Conservation (phyloP, 768 basidiomycete species). For the Amanita pallidorosea region DNA sequence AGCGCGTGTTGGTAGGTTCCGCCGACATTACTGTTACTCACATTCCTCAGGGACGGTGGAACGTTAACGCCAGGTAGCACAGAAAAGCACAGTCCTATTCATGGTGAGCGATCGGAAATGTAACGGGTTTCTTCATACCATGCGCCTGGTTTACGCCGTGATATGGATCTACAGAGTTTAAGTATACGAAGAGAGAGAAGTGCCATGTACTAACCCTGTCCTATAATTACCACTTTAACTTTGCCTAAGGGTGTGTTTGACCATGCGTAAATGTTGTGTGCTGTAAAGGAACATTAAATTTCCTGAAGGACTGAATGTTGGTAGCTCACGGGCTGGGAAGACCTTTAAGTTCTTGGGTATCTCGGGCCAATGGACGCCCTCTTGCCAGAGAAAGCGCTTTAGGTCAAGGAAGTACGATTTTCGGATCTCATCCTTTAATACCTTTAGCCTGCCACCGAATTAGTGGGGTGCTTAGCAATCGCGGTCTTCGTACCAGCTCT, state of each 20-base stretch:
- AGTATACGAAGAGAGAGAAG: not conserved
- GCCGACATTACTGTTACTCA: slow-evolving; percentile 20
- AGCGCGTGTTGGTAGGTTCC: not conserved
- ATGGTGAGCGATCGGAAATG: slow-evolving; percentile 9
- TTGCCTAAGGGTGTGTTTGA: slow-evolving; percentile 78
- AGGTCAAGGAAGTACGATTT: slow-evolving; percentile 69
- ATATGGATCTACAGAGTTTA: slow-evolving; percentile 53
- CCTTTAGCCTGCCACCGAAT: slow-evolving; percentile 45
- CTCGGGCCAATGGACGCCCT: slow-evolving; percentile 48
- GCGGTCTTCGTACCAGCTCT: slow-evolving; percentile 44
- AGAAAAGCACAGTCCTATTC: slow-evolving; percentile 78
- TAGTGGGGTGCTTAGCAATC: not conserved
- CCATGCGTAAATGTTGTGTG: slow-evolving; percentile 86
- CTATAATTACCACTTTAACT: slow-evolving; percentile 82
- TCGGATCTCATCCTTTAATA: slow-evolving; percentile 63
- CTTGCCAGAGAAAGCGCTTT: slow-evolving; percentile 58
- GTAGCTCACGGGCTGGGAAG: slow-evolving; percentile 69
- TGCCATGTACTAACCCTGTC: slow-evolving; percentile 34
- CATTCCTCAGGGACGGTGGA: slow-evolving; percentile 81
- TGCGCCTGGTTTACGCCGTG: slow-evolving; percentile 76
- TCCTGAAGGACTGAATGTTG: not conserved
- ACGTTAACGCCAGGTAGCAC: slow-evolving; percentile 67
- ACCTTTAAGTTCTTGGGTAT: slow-evolving; percentile 39
- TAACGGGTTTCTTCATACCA: slow-evolving; percentile 31
- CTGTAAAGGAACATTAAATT: slow-evolving; percentile 18